These are phyloP conservation scores for Phytophthora parvispora DNA, from an alignment of 352 stramenopile genomes.

Conservation along the genomic window DNA sequence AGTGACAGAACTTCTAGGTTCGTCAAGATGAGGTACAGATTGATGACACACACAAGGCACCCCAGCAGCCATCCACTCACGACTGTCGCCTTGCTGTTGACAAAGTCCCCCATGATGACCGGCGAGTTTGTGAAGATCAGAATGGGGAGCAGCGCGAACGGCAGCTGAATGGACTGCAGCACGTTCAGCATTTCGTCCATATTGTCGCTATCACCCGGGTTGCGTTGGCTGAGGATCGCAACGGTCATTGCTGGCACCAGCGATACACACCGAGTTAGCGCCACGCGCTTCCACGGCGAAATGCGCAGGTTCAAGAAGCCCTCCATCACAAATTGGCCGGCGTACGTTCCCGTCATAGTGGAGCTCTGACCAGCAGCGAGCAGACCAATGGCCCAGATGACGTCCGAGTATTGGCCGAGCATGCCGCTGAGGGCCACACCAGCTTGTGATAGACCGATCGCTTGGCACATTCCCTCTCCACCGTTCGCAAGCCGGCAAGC, in stretches of 20 bases:
- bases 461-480: conserved; percentile 76
- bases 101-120: conserved; percentile 87
- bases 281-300: conserved; percentile 82
- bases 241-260: conserved; percentile 91
- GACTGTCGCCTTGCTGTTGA: conserved; percentile 58
- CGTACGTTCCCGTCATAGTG: conserved; percentile 98
- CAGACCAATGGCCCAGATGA: conserved; percentile 95
- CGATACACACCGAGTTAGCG: conserved; percentile 92
- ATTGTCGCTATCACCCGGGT: conserved; percentile 83
- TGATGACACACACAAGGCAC: conserved; percentile 77
- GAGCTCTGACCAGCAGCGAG: conserved; percentile 95
- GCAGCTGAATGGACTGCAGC: conserved; percentile 93
- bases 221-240: conserved; percentile 88
- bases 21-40: conserved; percentile 80
- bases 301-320: conserved; percentile 95
- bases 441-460: conserved; percentile 91
- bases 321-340: conserved; percentile 98
- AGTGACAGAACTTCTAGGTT: conserved; percentile 69
- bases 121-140: conserved; percentile 88
- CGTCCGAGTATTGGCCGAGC: conserved; percentile 84
- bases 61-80: conserved; percentile 66
- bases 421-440: conserved; percentile 84
- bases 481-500: conserved; percentile 67
- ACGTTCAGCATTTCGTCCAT: conserved; percentile 95
- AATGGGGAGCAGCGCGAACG: conserved; percentile 93